Evolutionary conservation across 805 yeast genomes (phyloP).

Genomic region (Diddensiella caesifluorescens): DNA sequence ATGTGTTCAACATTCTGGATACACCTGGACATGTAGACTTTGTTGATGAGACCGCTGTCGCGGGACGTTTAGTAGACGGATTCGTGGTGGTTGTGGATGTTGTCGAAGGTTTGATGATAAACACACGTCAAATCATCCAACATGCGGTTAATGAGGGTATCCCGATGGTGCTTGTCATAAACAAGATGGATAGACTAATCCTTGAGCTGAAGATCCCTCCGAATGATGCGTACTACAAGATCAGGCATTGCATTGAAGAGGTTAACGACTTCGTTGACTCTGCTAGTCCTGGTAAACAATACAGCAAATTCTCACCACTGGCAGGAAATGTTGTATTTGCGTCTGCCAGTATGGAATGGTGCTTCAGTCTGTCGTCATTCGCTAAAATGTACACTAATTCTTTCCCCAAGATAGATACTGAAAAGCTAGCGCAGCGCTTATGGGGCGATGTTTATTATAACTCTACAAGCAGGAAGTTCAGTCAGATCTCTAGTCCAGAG

Average conservation of each 20-base stretch:
- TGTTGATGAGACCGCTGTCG: conserved; percentile 61
- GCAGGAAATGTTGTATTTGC: conserved; percentile 68
- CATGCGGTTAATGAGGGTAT: conserved; percentile 47
- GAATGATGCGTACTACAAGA: conserved; percentile 62
- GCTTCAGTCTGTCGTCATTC: conserved; percentile 66
- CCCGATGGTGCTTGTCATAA: conserved; percentile 57
- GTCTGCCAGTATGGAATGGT: conserved; percentile 54
- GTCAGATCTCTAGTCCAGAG: conserved; percentile 28
- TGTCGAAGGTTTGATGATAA: conserved; percentile 72
- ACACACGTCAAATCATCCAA: conserved; percentile 45
- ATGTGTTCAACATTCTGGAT: conserved; percentile 62
- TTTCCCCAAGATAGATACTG: conserved; percentile 32
- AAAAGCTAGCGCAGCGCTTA: conserved; percentile 46
- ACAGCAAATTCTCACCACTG: conserved; percentile 50
- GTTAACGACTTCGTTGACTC: conserved; percentile 50
- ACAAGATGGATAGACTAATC: conserved; percentile 81
- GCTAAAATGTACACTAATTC: conserved; percentile 43
- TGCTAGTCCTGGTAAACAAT: conserved; percentile 22
- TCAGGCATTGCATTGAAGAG: conserved; percentile 54
- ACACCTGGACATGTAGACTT: conserved; percentile 92
- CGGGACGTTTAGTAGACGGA: conserved; percentile 58
- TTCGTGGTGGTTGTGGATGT: conserved; percentile 71
- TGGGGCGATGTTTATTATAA: conserved; percentile 76
- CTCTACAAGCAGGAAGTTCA: conserved; percentile 41
- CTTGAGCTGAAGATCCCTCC: conserved; percentile 76